phyloP scores from a whole-genome alignment of 2,329 filamentous ascomycete genomes.

The Pochonia chlamydosporia region DNA sequence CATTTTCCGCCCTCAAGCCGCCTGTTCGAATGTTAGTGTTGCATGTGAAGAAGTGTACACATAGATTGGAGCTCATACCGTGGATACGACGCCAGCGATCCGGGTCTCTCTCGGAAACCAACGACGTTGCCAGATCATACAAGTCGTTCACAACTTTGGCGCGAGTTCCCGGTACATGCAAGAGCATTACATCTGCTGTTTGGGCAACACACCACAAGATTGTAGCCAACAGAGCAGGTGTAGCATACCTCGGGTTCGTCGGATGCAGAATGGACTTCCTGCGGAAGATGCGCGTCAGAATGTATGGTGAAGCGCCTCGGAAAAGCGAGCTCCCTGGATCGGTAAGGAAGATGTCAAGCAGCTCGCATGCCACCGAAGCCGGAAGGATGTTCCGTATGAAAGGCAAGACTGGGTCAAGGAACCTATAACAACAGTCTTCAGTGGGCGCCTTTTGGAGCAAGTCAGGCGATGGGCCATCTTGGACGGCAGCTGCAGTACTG shows the following conservation, averaged over 20 bases:
- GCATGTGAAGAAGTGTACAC: not conserved
- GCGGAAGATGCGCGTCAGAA: slow-evolving; percentile 39
- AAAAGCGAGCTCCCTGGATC: slow-evolving; percentile 38
- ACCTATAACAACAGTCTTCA: slow-evolving; percentile 31
- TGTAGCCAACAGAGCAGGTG: slow-evolving; percentile 38
- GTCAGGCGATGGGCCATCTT: slow-evolving; percentile 14
- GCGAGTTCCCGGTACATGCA: slow-evolving; percentile 34
- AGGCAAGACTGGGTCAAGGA: slow-evolving; percentile 34
- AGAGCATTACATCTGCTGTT: slow-evolving; percentile 37
- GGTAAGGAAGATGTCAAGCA: slow-evolving; percentile 42
- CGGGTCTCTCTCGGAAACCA: slow-evolving; percentile 29
- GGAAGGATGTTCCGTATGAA: slow-evolving; percentile 32
- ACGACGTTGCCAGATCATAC: slow-evolving; percentile 28
- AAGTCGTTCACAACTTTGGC: slow-evolving; percentile 31
- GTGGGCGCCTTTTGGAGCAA: slow-evolving; percentile 20
- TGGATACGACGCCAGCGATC: slow-evolving; percentile 31
- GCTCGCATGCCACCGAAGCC: slow-evolving; percentile 36
- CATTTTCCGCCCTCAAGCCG: slow-evolving; percentile 26
- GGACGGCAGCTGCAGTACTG: slow-evolving; percentile 11
- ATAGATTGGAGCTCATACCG: slow-evolving; percentile 8
- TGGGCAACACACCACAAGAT: slow-evolving; percentile 44
- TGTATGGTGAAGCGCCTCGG: slow-evolving; percentile 39
- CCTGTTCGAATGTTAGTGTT: slow-evolving; percentile 14
- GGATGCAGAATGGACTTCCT: slow-evolving; percentile 36
- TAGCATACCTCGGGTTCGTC: slow-evolving; percentile 32